phyloP scores from a whole-genome alignment of 2,329 filamentous ascomycete species.

The Aureobasidium sp. region DNA sequence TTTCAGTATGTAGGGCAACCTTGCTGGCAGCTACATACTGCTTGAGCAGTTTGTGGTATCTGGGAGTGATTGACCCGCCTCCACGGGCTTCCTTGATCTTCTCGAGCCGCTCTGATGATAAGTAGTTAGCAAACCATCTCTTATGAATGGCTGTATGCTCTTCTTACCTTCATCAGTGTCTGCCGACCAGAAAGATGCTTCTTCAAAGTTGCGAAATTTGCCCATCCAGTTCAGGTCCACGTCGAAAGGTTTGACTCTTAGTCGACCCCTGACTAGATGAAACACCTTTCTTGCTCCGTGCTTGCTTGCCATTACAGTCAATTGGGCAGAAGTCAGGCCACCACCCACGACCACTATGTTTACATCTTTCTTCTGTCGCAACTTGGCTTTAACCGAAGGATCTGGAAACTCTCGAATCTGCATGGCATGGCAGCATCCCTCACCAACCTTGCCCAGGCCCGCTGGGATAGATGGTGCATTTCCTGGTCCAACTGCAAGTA shows the following conservation, averaged over 20 bases:
- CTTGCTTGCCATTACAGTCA: constrained; percentile 59
- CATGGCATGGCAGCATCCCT: constrained; percentile 58
- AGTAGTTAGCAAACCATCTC: not conserved
- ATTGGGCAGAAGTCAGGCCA: constrained; percentile 68
- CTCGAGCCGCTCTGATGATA: constrained; percentile 52
- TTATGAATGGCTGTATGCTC: not conserved
- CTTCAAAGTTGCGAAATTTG: constrained; percentile 72
- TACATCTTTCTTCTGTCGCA: constrained; percentile 46
- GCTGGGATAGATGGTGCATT: constrained; percentile 48
- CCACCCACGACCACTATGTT: constrained; percentile 67
- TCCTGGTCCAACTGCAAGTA: constrained; percentile 65
- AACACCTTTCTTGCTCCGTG: constrained; percentile 61
- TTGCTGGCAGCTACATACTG: constrained; percentile 48
- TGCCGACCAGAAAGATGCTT: constrained; percentile 70
- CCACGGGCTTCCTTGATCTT: constrained; percentile 61
- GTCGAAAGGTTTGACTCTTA: constrained; percentile 69
- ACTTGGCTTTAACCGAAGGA: constrained; percentile 45
- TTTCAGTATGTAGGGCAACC: constrained; percentile 52
- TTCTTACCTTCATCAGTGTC: constrained; percentile 55
- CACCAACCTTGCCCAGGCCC: constrained; percentile 22
- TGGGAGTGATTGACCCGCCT: constrained; percentile 69
- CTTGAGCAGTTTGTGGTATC: constrained; percentile 60
- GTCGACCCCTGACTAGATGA: constrained; percentile 58
- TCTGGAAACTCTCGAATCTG: constrained; percentile 55
- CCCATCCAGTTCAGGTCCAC: constrained; percentile 72